Percentiles rank a stretch among this genome's conserved stretches.
These are phyloP conservation scores for Sporothrix humicola DNA, from an alignment of 2,329 filamentous ascomycete species.

Conservation along the genomic window DNA sequence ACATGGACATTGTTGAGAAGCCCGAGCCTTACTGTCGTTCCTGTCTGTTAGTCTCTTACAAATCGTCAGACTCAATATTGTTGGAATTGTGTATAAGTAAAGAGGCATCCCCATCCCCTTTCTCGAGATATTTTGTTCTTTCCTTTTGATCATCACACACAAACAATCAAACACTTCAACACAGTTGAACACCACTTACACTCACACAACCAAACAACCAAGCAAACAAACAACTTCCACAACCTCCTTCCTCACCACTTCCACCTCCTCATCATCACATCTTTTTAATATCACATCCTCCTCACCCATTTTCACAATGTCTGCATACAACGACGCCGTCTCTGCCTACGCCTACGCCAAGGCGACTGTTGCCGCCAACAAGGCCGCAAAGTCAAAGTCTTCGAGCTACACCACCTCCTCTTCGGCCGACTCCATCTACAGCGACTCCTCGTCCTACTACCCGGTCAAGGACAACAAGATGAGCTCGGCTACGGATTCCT, in stretches of 20 bases:
- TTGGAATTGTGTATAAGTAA: constrained; percentile 30
- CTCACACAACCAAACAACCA: background rate
- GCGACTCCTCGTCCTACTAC: constrained; percentile 23
- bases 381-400: constrained; percentile 42
- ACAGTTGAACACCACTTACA: constrained; percentile 3
- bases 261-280: background rate
- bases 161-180: constrained; percentile 18
- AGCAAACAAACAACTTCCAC: background rate
- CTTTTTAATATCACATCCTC: background rate
- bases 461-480: constrained; percentile 38
- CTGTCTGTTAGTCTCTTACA: background rate
- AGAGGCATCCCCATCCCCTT: background rate
- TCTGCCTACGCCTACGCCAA: constrained; percentile 32
- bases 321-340: constrained; percentile 34
- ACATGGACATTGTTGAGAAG: constrained; percentile 3
- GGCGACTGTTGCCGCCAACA: constrained; percentile 35
- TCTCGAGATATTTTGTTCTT: constrained; percentile 1
- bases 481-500: background rate
- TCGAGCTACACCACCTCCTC: constrained; percentile 39
- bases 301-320: constrained; percentile 26
- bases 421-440: constrained; percentile 29
- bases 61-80: background rate
- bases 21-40: background rate
- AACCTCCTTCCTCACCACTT: background rate
- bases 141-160: constrained; percentile 9